A percentile compares a stretch with the other conserved stretches of the same genome.
Conservation (phyloP, 495 filamentous ascomycete species). For the Penicillium cataractarum region DNA sequence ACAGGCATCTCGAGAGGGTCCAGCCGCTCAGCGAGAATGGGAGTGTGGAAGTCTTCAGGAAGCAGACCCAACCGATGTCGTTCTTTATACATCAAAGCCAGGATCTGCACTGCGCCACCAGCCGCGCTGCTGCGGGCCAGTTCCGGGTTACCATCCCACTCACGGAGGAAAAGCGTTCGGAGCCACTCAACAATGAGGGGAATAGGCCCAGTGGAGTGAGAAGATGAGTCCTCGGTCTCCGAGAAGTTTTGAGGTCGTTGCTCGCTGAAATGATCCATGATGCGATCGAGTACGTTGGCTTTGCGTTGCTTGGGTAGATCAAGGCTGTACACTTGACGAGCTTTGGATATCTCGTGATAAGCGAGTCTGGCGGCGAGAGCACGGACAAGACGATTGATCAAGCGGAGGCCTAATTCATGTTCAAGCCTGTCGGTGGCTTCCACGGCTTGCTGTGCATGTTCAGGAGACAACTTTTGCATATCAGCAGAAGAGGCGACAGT, state of each 20-base stretch:
- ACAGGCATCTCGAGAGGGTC: conserved; percentile 76
- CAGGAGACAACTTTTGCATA: conserved; percentile 38
- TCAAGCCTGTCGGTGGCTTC: conserved; percentile 59
- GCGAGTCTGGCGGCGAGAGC: conserved; percentile 56
- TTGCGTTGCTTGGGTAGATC: conserved; percentile 37
- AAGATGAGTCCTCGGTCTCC: conserved; percentile 32
- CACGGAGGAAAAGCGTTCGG: conserved; percentile 69
- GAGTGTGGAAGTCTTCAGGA: conserved; percentile 70
- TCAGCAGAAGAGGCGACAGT: conserved; percentile 52
- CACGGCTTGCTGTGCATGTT: conserved; percentile 35
- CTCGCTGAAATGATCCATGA: conserved; percentile 46
- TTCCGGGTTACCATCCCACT: conserved; percentile 76
- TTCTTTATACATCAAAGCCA: conserved; percentile 72
- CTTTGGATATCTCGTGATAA: conserved; percentile 55
- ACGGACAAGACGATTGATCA: conserved; percentile 57
- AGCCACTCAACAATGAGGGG: conserved; percentile 77
- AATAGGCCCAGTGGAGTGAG: conserved; percentile 44
- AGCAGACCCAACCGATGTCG: conserved; percentile 64
- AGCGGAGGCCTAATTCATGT: conserved; percentile 60
- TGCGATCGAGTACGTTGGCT: conserved; percentile 40
- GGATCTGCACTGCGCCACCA: conserved; percentile 72
- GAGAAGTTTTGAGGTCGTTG: conserved; percentile 33
- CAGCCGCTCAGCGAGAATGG: conserved; percentile 75
- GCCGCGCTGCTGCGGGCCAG: conserved; percentile 67
- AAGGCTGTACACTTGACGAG: conserved; percentile 39